Percentiles rank a stretch among this genome's conserved stretches.
Conservation (phyloP, 1,139 yeast species). For the Yamadazyma triangularis region DNA sequence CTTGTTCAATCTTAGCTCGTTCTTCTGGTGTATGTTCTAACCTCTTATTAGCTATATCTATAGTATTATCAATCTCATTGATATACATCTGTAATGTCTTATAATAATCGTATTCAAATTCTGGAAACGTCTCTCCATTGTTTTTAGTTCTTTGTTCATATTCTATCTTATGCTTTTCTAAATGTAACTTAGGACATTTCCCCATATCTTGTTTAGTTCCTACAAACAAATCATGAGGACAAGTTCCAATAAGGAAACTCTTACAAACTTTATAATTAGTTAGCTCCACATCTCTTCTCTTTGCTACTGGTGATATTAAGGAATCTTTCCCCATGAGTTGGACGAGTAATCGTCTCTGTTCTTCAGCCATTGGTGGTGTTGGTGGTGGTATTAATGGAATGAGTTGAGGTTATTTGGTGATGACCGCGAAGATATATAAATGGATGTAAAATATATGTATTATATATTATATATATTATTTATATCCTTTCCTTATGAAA, state of each 20-base stretch:
- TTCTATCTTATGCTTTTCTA: conserved; percentile 70
- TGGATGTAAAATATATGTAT: no score
- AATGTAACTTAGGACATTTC: conserved; percentile 70
- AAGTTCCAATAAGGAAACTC: conserved; percentile 77
- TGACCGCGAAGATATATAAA: no score
- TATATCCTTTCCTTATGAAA: no score
- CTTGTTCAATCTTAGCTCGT: conserved; percentile 55
- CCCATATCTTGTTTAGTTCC: conserved; percentile 87
- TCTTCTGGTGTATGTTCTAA: conserved; percentile 81
- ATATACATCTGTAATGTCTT: conserved; percentile 51
- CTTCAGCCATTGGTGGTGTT: conserved; percentile 64
- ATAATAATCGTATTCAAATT: conserved; percentile 67
- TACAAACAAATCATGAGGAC: conserved; percentile 80
- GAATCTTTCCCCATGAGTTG: conserved; percentile 78
- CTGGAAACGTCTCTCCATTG: conserved; percentile 56
- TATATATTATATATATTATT: no score
- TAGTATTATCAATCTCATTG: conserved; percentile 63
- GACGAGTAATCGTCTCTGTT: conserved; percentile 72
- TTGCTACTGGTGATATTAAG: conserved; percentile 31
- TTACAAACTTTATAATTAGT: conserved; percentile 72
- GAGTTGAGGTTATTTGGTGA: not conserved
- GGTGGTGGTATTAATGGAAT: no score
- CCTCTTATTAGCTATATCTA: conserved; percentile 59
- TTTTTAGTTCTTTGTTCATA: conserved; percentile 57
- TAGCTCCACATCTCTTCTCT: conserved; percentile 37